Evolutionary conservation across 164 flowering plant genomes (phyloP).

Genomic region (Houttuynia cordata): DNA sequence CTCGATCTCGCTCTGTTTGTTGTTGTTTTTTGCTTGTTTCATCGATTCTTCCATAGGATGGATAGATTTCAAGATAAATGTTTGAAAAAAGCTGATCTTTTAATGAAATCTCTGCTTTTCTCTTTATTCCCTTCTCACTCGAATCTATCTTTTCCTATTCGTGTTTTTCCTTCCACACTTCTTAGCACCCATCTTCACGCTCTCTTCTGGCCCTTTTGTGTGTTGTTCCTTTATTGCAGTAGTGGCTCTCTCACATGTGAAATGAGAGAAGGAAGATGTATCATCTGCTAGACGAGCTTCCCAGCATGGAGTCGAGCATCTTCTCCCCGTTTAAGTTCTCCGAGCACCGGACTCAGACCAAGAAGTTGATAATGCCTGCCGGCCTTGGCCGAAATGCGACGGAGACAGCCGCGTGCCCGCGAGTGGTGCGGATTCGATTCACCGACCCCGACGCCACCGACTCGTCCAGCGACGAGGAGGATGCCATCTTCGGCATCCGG

Average conservation of each 20-base stretch:
- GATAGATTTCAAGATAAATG: no score
- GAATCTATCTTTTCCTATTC: no score
- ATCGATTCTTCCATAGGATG: no score
- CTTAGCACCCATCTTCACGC: not conserved
- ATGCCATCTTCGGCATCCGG: conserved; percentile 11
- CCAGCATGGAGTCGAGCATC: conserved; percentile 7
- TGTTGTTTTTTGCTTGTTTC: no score
- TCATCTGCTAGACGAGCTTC: not conserved
- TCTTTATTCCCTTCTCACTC: no score
- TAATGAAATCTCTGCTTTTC: no score
- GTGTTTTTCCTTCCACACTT: not conserved
- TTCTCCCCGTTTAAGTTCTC: conserved; percentile 29
- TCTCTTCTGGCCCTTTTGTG: not conserved
- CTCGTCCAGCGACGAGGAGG: conserved; percentile 76
- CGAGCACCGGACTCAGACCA: conserved; percentile 28
- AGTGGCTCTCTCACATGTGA: conserved; percentile 1
- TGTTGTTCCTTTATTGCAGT: not conserved
- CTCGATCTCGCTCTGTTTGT: no score
- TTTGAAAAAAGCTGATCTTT: no score
- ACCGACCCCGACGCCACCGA: conserved; percentile 86
- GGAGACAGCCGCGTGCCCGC: conserved; percentile 10
- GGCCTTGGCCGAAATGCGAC: not conserved
- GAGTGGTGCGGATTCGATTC: conserved; percentile 40
- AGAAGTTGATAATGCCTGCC: conserved; percentile 4
- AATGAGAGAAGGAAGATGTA: conserved; percentile 14